These are phyloP conservation scores for Syzygium aqueum DNA, from an alignment of 345 rosid species.

Conservation along the genomic window DNA sequence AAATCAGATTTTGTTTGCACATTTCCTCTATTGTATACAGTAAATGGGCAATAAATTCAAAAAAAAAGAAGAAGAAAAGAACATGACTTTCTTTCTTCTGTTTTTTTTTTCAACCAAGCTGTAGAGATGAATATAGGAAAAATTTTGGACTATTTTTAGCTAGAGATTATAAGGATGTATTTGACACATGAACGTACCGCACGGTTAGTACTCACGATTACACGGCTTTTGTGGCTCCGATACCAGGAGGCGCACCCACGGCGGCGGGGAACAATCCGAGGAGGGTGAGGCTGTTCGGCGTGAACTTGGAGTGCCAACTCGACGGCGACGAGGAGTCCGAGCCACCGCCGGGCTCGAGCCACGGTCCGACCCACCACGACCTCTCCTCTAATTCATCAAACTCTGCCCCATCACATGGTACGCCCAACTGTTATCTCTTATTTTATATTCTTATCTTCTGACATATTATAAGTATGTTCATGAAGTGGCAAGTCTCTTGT, in stretches of 20 bases:
- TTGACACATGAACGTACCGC: neutral
- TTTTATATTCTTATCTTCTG: neutral
- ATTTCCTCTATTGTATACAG: neutral
- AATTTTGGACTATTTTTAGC: neutral
- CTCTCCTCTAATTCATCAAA: neutral
- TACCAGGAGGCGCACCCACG: neutral
- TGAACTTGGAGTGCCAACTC: slow-evolving; percentile 20
- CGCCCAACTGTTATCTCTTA: neutral
- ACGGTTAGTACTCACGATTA: neutral
- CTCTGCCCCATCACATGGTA: neutral
- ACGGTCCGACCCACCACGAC: neutral
- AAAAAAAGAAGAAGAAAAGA: neutral
- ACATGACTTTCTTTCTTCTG: neutral
- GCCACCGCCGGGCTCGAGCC: neutral
- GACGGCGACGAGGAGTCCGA: slow-evolving; percentile 6
- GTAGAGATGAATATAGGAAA: neutral
- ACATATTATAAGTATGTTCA: neutral
- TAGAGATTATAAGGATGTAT: neutral
- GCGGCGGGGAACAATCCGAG: slow-evolving; percentile 1
- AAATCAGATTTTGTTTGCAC: neutral
- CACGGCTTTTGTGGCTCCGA: neutral
- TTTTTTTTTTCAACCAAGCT: neutral
- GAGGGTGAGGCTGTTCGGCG: slow-evolving; percentile 21
- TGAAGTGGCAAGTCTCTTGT: neutral
- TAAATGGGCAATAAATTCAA: neutral